Percentiles rank a stretch among this genome's conserved stretches.
phyloP scores from a whole-genome alignment of 2,329 filamentous ascomycete genomes.

The Phaeosphaeria sp. region DNA sequence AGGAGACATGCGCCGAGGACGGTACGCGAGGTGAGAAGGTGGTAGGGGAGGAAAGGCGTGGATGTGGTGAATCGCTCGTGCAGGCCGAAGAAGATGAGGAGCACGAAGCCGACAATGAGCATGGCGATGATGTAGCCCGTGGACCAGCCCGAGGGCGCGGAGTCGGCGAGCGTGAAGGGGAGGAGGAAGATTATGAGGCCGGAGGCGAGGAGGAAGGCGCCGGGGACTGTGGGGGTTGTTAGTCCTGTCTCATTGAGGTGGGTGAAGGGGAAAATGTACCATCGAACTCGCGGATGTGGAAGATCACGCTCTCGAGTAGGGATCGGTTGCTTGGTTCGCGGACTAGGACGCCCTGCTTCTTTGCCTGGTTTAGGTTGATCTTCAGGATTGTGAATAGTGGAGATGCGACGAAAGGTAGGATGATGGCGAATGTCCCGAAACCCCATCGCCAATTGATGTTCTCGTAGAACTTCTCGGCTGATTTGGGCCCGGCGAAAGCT shows the following conservation, averaged over 20 bases:
- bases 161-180: slow-evolving; percentile 62
- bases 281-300: slow-evolving; percentile 49
- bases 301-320: slow-evolving; percentile 49
- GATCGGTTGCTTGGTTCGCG: slow-evolving; percentile 55
- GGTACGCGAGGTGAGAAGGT: slow-evolving; percentile 65
- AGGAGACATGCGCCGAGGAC: slow-evolving; percentile 67
- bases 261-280: slow-evolving; percentile 32
- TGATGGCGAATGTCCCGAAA: slow-evolving; percentile 70
- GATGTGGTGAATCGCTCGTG: slow-evolving; percentile 60
- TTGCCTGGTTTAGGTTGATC: slow-evolving; percentile 60
- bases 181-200: slow-evolving; percentile 56
- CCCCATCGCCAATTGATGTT: slow-evolving; percentile 61
- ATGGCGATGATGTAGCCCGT: slow-evolving; percentile 60
- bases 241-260: not conserved
- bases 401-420: slow-evolving; percentile 65
- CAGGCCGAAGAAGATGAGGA: slow-evolving; percentile 56
- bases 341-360: slow-evolving; percentile 59
- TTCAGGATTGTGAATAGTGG: slow-evolving; percentile 65
- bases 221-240: slow-evolving; percentile 48
- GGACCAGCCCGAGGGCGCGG: slow-evolving; percentile 53
- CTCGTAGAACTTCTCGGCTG: slow-evolving; percentile 54
- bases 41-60: slow-evolving; percentile 63
- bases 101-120: slow-evolving; percentile 57
- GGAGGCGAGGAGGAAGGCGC: slow-evolving; percentile 53
- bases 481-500: slow-evolving; percentile 17